Evolutionary conservation across 2,329 filamentous ascomycete genomes (phyloP).

Genomic region (Fusarium siculi): DNA sequence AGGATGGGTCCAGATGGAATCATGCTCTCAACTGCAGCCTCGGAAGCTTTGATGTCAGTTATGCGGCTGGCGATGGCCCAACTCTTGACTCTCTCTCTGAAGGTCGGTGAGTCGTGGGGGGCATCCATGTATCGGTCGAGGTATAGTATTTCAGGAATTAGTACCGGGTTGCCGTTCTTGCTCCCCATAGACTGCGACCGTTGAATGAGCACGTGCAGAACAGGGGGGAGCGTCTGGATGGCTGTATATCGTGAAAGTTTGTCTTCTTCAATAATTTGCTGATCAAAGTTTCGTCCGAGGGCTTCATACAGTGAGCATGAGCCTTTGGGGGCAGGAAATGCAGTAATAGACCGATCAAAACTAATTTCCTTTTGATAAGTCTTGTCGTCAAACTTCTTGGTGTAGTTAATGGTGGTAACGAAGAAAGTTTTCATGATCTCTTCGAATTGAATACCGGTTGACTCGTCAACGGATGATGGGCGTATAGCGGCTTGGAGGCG

Average conservation of each 20-base stretch:
- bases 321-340: slow-evolving; percentile 63
- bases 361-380: slow-evolving; percentile 56
- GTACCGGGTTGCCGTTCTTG: slow-evolving; percentile 82
- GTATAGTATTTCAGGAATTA: slow-evolving; percentile 83
- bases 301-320: slow-evolving; percentile 80
- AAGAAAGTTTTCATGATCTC: slow-evolving; percentile 78
- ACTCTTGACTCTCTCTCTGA: slow-evolving; percentile 71
- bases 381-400: slow-evolving; percentile 61
- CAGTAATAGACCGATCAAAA: slow-evolving; percentile 72
- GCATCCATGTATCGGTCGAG: slow-evolving; percentile 89
- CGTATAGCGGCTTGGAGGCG: slow-evolving; percentile 90
- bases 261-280: slow-evolving; percentile 76
- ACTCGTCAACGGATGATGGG: slow-evolving; percentile 69
- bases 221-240: slow-evolving; percentile 80
- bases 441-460: slow-evolving; percentile 81
- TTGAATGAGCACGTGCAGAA: slow-evolving; percentile 91
- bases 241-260: slow-evolving; percentile 73
- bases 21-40: slow-evolving; percentile 43
- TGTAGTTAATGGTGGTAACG: slow-evolving; percentile 70
- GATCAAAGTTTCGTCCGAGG: slow-evolving; percentile 86
- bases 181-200: slow-evolving; percentile 78
- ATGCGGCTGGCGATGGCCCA: slow-evolving; percentile 80
- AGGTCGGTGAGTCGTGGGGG: slow-evolving; percentile 67
- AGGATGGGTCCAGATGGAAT: slow-evolving; percentile 44
- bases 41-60: slow-evolving; percentile 60